phyloP scores from a whole-genome alignment of 106 monocot genomes.

The Dioscorea alata region DNA sequence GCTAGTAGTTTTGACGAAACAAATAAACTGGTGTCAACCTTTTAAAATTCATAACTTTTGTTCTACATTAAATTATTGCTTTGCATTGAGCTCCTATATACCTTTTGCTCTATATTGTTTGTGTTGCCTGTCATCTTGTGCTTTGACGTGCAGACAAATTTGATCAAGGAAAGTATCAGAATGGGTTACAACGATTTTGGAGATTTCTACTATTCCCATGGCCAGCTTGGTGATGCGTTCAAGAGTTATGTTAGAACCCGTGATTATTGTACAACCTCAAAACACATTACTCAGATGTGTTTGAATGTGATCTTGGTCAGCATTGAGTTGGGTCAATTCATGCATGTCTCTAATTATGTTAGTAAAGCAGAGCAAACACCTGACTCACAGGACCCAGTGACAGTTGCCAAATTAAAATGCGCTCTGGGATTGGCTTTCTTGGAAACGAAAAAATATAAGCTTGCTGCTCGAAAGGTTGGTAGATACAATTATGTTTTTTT shows the following conservation, averaged over 20 bases:
- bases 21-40: no score
- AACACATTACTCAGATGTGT: slow-evolving; percentile 95
- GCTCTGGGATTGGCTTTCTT: slow-evolving; percentile 85
- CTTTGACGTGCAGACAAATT: slow-evolving; percentile 61
- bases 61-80: background rate
- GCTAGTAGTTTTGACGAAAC: no score
- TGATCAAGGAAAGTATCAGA: slow-evolving; percentile 97
- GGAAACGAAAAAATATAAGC: slow-evolving; percentile 86
- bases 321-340: slow-evolving; percentile 86
- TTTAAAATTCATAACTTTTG: background rate
- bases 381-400: slow-evolving; percentile 54
- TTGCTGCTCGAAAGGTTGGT: slow-evolving; percentile 93
- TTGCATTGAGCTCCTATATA: background rate
- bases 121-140: background rate
- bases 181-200: slow-evolving; percentile 98
- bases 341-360: slow-evolving; percentile 89
- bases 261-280: slow-evolving; percentile 95
- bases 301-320: slow-evolving; percentile 89
- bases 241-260: slow-evolving; percentile 87
- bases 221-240: slow-evolving; percentile 84
- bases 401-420: slow-evolving; percentile 63
- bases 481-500: background rate
- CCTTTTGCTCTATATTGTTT: background rate
- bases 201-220: slow-evolving; percentile 88
- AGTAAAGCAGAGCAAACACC: slow-evolving; percentile 90